Evolutionary conservation across 73 alveolate species (phyloP).

Genomic region (Paramecium sexaurelia): DNA sequence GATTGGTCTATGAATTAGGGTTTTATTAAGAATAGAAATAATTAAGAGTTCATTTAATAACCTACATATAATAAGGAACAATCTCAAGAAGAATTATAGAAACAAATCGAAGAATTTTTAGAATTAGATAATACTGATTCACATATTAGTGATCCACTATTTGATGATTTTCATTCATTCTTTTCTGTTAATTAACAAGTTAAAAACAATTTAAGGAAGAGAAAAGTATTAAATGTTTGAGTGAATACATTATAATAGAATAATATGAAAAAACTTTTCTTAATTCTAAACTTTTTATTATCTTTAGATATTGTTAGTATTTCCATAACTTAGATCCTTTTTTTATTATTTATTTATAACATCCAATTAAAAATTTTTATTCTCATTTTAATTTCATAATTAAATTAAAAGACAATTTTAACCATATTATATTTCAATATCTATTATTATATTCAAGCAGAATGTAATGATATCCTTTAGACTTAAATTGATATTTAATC

Average conservation of each 20-base stretch:
- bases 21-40: neutral
- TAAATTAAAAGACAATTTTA: no score
- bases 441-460: no score
- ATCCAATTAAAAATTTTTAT: no score
- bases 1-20: constrained; percentile 50
- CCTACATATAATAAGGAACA: no score
- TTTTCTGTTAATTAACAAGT: constrained; percentile 39
- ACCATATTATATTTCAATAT: no score
- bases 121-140: constrained; percentile 6
- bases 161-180: constrained; percentile 42
- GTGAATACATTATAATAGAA: neutral
- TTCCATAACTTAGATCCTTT: no score
- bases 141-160: neutral
- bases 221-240: constrained; percentile 51
- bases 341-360: no score
- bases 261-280: neutral
- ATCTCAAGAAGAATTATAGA: neutral
- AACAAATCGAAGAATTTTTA: constrained; percentile 31
- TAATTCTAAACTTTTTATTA: neutral
- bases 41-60: neutral
- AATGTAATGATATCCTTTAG: no score
- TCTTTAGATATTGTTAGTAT: no score
- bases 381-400: no score
- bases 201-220: constrained; percentile 21
- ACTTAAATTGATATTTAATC: no score